These are phyloP conservation scores for Straminergon stramineum DNA, from an alignment of 225 moss, liverwort and hornwort species.

Conservation along the genomic window DNA sequence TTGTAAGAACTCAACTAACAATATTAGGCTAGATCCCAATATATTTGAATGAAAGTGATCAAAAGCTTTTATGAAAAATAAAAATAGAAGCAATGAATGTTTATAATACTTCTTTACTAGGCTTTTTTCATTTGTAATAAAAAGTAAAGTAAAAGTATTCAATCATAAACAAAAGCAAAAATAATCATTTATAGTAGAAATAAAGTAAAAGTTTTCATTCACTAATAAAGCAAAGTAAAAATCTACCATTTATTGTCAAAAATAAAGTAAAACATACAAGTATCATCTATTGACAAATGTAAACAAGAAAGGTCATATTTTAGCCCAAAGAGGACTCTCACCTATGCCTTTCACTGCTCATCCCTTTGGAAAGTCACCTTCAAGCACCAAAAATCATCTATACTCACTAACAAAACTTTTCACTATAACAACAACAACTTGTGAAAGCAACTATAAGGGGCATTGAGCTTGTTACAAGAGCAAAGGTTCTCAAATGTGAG, in stretches of 20 bases:
- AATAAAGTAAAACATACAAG: neutral
- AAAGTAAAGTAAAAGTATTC: neutral
- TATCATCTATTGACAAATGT: no score
- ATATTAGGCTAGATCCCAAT: no score
- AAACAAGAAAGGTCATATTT: neutral
- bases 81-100: neutral
- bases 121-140: neutral
- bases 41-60: neutral
- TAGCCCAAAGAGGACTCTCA: rapidly evolving
- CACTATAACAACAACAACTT: neutral
- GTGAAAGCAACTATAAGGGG: neutral
- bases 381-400: neutral
- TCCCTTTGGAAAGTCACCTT: neutral
- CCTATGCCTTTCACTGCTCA: rapidly evolving
- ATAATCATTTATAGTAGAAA: no score
- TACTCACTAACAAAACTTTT: neutral
- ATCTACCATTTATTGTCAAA: no score
- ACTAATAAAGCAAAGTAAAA: no score
- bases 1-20: neutral
- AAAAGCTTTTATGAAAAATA: neutral
- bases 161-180: neutral
- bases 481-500: neutral
- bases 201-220: no score
- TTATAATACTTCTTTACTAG: neutral
- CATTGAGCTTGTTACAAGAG: neutral